These are phyloP conservation scores for Periconia sp. DNA, from an alignment of 2,329 filamentous ascomycete species.

Conservation along the genomic window DNA sequence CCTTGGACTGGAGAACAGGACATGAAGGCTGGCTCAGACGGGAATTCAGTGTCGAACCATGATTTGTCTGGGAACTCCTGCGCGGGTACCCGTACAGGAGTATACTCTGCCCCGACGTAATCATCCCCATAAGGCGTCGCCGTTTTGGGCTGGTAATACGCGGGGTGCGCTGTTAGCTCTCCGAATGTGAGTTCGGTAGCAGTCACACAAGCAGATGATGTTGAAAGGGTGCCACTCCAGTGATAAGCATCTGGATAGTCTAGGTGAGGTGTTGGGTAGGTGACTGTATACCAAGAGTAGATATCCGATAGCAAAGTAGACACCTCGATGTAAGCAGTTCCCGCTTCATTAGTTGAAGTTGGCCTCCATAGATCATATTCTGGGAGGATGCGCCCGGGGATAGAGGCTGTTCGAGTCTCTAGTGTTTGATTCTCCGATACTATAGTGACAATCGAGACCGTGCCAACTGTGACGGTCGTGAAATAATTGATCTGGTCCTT, in stretches of 20 bases:
- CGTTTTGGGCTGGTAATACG: slow-evolving; percentile 17
- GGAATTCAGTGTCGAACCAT: slow-evolving; percentile 18
- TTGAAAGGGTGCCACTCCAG: slow-evolving; percentile 18
- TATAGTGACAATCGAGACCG: slow-evolving; percentile 9
- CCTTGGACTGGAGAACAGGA: slow-evolving; percentile 9
- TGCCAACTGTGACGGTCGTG: slow-evolving; percentile 18
- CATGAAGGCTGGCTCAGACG: slow-evolving; percentile 17
- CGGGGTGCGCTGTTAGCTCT: slow-evolving; percentile 11
- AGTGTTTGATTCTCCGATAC: slow-evolving; percentile 3
- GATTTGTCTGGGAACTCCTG: slow-evolving; percentile 13
- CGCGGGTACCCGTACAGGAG: slow-evolving; percentile 14
- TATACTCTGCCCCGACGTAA: slow-evolving; percentile 8
- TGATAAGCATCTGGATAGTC: slow-evolving; percentile 18
- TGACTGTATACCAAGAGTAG: slow-evolving; percentile 1
- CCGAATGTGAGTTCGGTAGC: slow-evolving; percentile 9
- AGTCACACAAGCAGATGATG: slow-evolving; percentile 14
- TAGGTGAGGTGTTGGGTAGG: slow-evolving; percentile 19
- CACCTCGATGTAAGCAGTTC: slow-evolving; percentile 10
- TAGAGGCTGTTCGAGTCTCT: not conserved
- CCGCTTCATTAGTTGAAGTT: slow-evolving; percentile 3
- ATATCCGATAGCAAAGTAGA: slow-evolving; percentile 5
- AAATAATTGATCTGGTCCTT: slow-evolving; percentile 18
- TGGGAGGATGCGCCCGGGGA: not conserved
- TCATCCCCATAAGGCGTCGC: slow-evolving; percentile 7
- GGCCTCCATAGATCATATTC: slow-evolving; percentile 11